A percentile compares a stretch with the other conserved stretches of the same genome.
Evolutionary conservation across 306 rosid genomes (phyloP).

Genomic region (Begonia loranthoides): DNA sequence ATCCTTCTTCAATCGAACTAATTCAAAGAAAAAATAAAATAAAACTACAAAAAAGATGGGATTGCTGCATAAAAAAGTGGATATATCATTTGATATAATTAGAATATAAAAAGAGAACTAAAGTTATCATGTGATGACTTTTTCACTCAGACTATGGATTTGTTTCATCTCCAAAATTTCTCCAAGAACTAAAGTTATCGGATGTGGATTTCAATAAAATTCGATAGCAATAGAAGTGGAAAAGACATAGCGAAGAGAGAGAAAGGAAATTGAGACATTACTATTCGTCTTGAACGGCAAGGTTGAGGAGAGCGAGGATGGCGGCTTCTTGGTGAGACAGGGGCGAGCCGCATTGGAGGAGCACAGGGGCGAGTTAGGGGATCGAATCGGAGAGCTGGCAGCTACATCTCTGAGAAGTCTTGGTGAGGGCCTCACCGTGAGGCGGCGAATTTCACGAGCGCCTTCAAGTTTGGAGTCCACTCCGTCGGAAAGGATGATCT

Average conservation of each 20-base stretch:
- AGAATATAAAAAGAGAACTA: too few relatives aligned
- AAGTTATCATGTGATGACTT: too few relatives aligned
- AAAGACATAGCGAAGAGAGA: not conserved
- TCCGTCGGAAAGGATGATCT: conserved; percentile 47
- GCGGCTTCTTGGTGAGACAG: conserved; percentile 58
- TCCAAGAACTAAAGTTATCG: too few relatives aligned
- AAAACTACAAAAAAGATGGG: too few relatives aligned
- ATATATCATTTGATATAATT: too few relatives aligned
- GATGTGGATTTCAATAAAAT: too few relatives aligned
- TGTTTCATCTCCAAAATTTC: too few relatives aligned
- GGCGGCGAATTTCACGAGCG: conserved; percentile 74
- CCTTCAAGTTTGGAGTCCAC: conserved; percentile 40
- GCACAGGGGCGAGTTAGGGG: conserved; percentile 50
- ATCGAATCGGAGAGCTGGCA: conserved; percentile 59
- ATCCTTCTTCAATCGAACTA: too few relatives aligned
- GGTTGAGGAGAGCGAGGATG: conserved; percentile 85
- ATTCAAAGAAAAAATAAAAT: too few relatives aligned
- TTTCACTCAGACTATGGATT: too few relatives aligned
- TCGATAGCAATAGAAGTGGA: not conserved
- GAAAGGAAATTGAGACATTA: conserved; percentile 7
- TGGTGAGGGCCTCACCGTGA: too few relatives aligned
- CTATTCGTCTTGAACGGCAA: conserved; percentile 93
- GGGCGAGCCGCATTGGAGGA: conserved; percentile 39
- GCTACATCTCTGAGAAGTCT: conserved; percentile 76
- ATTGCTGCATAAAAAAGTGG: too few relatives aligned